Evolutionary conservation across 2,329 filamentous ascomycete species (phyloP).

Genomic region (Corinectria fuckeliana): DNA sequence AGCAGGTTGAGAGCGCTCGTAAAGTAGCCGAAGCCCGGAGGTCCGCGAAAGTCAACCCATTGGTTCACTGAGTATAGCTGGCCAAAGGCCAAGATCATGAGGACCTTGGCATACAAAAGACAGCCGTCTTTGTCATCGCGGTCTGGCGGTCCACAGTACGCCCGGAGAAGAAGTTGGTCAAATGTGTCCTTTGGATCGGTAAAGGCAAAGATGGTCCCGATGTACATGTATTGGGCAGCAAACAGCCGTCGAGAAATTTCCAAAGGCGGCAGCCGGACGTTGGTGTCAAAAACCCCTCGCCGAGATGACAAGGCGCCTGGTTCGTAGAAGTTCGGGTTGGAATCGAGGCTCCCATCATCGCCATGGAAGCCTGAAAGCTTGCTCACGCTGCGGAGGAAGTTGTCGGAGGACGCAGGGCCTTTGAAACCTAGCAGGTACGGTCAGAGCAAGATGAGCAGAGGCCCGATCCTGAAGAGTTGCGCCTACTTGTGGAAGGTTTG

Average conservation of each 20-base stretch:
- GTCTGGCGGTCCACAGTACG: conserved; percentile 52
- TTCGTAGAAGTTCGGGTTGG: conserved; percentile 43
- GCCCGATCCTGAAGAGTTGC: not conserved
- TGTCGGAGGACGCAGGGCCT: conserved; percentile 47
- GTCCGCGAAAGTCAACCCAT: conserved; percentile 58
- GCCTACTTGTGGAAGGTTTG: conserved; percentile 39
- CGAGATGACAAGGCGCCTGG: conserved; percentile 44
- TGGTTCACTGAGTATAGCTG: conserved; percentile 65
- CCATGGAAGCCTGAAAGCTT: conserved; percentile 44
- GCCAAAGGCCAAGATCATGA: conserved; percentile 61
- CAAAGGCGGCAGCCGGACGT: conserved; percentile 8
- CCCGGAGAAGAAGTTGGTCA: conserved; percentile 46
- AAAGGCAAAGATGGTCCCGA: conserved; percentile 64
- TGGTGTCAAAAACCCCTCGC: conserved; percentile 30
- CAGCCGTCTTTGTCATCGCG: conserved; percentile 53
- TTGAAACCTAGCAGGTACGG: conserved; percentile 37
- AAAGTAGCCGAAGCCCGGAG: conserved; percentile 63
- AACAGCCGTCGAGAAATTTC: conserved; percentile 11
- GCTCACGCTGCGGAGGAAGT: conserved; percentile 46
- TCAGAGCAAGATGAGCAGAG: not conserved
- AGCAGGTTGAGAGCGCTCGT: conserved; percentile 57
- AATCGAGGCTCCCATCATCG: conserved; percentile 42
- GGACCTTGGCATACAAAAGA: conserved; percentile 57
- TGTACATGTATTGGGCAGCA: conserved; percentile 59
- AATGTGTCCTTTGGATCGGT: conserved; percentile 52